A percentile compares a stretch with the other conserved stretches of the same genome.
Evolutionary conservation across 2,329 filamentous ascomycete genomes (phyloP).

Genomic region (Biscogniauxia marginata): DNA sequence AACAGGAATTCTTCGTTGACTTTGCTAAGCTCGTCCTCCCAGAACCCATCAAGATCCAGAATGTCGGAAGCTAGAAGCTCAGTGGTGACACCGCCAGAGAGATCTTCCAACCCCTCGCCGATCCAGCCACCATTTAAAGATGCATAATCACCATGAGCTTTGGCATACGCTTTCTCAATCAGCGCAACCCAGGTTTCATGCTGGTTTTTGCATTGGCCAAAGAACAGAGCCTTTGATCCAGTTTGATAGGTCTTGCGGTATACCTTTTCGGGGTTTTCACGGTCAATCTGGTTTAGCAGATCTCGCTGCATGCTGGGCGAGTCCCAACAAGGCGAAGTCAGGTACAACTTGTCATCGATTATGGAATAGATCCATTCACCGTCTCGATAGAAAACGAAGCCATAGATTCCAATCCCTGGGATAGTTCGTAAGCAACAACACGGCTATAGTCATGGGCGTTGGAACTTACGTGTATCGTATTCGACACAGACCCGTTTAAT

Average conservation of each 20-base stretch:
- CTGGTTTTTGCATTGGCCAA: conserved; percentile 70
- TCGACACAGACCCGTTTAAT: conserved; percentile 75
- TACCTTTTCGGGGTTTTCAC: conserved; percentile 68
- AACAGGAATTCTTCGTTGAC: conserved; percentile 81
- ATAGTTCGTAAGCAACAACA: conserved; percentile 37
- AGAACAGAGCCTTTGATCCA: conserved; percentile 74
- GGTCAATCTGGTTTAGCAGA: conserved; percentile 72
- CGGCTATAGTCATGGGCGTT: not conserved
- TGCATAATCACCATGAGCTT: conserved; percentile 76
- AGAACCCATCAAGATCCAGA: conserved; percentile 77
- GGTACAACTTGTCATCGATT: conserved; percentile 85
- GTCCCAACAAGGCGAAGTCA: conserved; percentile 80
- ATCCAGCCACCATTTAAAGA: conserved; percentile 71
- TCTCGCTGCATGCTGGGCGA: conserved; percentile 73
- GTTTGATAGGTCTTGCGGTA: conserved; percentile 72
- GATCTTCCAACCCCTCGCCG: conserved; percentile 58
- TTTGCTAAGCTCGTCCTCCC: conserved; percentile 75
- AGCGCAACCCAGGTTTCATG: conserved; percentile 83
- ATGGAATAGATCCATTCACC: conserved; percentile 92
- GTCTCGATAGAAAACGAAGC: conserved; percentile 85
- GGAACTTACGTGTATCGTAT: conserved; percentile 57
- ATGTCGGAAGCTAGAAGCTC: conserved; percentile 69
- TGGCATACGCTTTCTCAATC: conserved; percentile 80
- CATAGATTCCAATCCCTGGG: conserved; percentile 76
- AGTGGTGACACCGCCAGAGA: conserved; percentile 68